Base-by-base conservation (phyloP, 495 filamentous ascomycete genomes). In the Podospora appendiculata region DNA sequence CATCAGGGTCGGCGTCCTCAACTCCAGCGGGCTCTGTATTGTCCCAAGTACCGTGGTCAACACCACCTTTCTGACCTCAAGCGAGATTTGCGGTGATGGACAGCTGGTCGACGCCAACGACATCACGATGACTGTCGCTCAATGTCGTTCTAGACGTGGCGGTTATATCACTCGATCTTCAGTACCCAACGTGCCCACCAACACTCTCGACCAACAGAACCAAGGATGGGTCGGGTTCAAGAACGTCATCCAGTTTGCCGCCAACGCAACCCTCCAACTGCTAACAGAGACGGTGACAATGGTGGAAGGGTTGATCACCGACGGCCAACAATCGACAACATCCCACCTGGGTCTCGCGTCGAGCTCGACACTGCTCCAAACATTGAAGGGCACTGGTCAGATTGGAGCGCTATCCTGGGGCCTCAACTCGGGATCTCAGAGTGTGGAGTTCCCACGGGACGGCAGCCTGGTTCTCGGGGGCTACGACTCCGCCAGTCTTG, bases 381-480 rank as follows among this genome's bases (percentile, higher is more conserved):
- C 16, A 10, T 33, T 60, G 33, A 54, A 60, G 41, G 45, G 46
- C 8, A 14, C 25, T 17, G 48, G 45, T 1, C 17, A 52, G 34
- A 60, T 60, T 18, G 48, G 33, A 2, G 48, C 58, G 5, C 41
- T 9, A 14, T 60, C 58, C 0, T 60, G 52, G 45, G 54, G 54
- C 0, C 40, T 60, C 39, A 56, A 57, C 17, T 52, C 52, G 41
- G 58, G 58, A 6, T 60, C 58, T 2, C 54, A 57, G 14, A 57
- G 54, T 33, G 14, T 45, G 6, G 14, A 18, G n/a, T 49, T 43
- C 18, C 58, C 58, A 2, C 17, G 54, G 8, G 18, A 32, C n/a
- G 58, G 58, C 0, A 57, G 54, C 38, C 49, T 60, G 6, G 48
- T 60, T 0, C 51, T 60, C 8, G 58, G 58, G 3, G 58, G 54